Conservation (phyloP, 2,329 filamentous ascomycete genomes). For the Pseudomassariella vexata region DNA sequence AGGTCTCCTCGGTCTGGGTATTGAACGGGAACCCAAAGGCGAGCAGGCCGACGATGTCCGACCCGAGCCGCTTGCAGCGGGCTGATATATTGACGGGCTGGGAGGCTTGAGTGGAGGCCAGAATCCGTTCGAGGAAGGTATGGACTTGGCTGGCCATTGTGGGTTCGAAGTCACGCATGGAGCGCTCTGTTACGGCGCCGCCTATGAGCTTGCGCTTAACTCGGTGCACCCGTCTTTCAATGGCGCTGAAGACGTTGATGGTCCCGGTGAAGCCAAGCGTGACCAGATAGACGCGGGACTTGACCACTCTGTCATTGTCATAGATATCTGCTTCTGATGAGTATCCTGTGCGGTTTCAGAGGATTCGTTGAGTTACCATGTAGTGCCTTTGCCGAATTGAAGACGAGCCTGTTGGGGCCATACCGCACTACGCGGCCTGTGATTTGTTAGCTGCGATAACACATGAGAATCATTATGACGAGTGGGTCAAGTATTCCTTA, state of each 20-base stretch:
- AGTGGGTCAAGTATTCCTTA: no score
- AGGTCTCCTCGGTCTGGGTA: constrained; percentile 10
- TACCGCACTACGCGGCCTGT: constrained; percentile 12
- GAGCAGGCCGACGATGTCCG: constrained; percentile 13
- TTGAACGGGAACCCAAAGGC: constrained; percentile 14
- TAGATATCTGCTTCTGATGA: constrained; percentile 13
- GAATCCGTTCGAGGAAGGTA: constrained; percentile 5
- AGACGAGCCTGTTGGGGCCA: constrained; percentile 14
- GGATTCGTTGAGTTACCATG: background rate
- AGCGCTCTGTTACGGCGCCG: constrained; percentile 2
- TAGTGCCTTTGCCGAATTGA: constrained; percentile 12
- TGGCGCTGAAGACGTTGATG: constrained; percentile 6
- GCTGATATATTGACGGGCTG: constrained; percentile 12
- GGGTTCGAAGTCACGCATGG: constrained; percentile 4
- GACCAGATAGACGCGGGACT: constrained; percentile 12
- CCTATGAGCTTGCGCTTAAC: constrained; percentile 4
- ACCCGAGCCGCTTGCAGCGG: constrained; percentile 8
- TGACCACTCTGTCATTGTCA: constrained; percentile 11
- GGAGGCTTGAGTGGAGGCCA: constrained; percentile 2
- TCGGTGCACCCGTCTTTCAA: constrained; percentile 4
- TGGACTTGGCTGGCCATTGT: constrained; percentile 4
- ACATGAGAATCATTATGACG: background rate
- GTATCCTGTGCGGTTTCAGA: background rate
- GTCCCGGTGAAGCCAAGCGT: constrained; percentile 9
- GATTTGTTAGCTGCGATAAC: background rate